Conservation (phyloP, 768 basidiomycete genomes). For the Amanita fuliginea region DNA sequence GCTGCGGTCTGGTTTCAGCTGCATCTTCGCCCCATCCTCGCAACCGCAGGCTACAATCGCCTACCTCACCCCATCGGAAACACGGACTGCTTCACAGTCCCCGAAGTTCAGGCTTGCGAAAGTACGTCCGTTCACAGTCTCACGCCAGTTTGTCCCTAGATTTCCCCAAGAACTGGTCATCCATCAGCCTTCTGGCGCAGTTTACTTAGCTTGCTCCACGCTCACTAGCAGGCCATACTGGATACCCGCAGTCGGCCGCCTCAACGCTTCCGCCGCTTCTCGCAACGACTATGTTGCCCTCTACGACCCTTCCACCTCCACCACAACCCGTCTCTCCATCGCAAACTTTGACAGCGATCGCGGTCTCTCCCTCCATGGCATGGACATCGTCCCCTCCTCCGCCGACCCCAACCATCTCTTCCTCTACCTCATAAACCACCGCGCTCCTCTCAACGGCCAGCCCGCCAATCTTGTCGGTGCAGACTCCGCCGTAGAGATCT, state of each 20-base stretch:
- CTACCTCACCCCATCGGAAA: slow-evolving; percentile 34
- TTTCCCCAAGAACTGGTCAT: slow-evolving; percentile 38
- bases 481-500: slow-evolving; percentile 63
- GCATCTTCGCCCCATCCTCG: slow-evolving; percentile 33
- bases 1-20: slow-evolving; percentile 28
- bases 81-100: slow-evolving; percentile 34
- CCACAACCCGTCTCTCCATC: slow-evolving; percentile 34
- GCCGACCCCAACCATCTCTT: slow-evolving; percentile 38
- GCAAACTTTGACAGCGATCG: slow-evolving; percentile 25
- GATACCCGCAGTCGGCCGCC: slow-evolving; percentile 30
- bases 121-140: slow-evolving; percentile 27
- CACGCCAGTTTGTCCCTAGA: background rate
- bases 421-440: slow-evolving; percentile 67
- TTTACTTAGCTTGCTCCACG: slow-evolving; percentile 58
- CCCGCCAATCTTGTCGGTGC: slow-evolving; percentile 41
- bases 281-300: slow-evolving; percentile 46
- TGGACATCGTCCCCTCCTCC: slow-evolving; percentile 53
- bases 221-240: slow-evolving; percentile 36
- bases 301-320: slow-evolving; percentile 37
- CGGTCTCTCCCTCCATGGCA: slow-evolving; percentile 49
- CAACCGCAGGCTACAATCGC: slow-evolving; percentile 32
- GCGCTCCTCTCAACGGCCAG: slow-evolving; percentile 30
- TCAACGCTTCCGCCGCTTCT: slow-evolving; percentile 28
- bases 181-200: slow-evolving; percentile 42
- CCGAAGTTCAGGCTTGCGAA: slow-evolving; percentile 57